Base-by-base conservation (phyloP, 441 rosid species). In the Gossypium lobatum region DNA sequence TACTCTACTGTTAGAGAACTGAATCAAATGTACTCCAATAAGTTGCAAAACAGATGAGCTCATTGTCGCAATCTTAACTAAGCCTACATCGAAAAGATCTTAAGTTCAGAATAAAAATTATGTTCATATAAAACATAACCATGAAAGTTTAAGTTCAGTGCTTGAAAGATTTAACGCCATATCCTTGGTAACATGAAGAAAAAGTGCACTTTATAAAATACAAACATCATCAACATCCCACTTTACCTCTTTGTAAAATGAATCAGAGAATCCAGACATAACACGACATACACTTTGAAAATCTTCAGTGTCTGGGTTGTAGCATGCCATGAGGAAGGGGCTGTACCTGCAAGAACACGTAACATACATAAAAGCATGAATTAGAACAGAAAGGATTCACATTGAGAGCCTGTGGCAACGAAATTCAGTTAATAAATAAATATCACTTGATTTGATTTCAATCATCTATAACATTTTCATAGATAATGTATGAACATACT, bases 251-350 rank as follows among this genome's bases (percentile, higher is more conserved):
- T 50, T 76, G 82, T 93, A 93, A 79, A 93, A 90, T 42, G 91
- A 84, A 86, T 93, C 93, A 6, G 96, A 86, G 78, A 93, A 87
- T 6, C 97, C 98, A 66, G 97, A 92, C 96, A 93, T 90, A 76
- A 93, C 98, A 50, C 95, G 95, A 26, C 98, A 93, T 16, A 89
- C 90, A 63, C 97, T 88, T 75, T 92, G 93, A 73, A 80, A 93
- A 73, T 90, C 97, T 82, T 92, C 96, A 18, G 84, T 83, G 77
- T 93, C 97, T 26, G 93, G 89, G 73, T 87, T 84, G 80, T 86
- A 91, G 73, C 98, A 93, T 67, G 98, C 96, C 96, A 93, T 83
- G 72, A 93, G 98, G 83, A 90, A 90, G 62, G 97, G 98, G 84
- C 96, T 93, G 78, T 80, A 88, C 98, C 98, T 91, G 88, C 76